Conservation (phyloP, 1,284 basidiomycete genomes). For the Flammula alnicola region DNA sequence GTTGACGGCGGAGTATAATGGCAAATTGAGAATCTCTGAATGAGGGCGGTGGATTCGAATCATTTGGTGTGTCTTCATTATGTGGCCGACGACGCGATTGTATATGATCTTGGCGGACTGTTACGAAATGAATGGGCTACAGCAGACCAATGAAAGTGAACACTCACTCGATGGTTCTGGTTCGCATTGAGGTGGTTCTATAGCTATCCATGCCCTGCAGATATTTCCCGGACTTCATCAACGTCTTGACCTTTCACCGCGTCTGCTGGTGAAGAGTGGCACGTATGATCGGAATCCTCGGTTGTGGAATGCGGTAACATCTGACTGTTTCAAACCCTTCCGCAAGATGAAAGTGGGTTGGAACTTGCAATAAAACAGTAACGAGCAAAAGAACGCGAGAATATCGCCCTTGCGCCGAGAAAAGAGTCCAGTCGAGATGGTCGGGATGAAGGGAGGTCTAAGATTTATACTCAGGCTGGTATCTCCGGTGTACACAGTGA, state of each 20-base stretch:
- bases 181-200: conserved; percentile 17
- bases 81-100: background rate
- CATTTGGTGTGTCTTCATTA: background rate
- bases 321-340: too few relatives aligned
- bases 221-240: background rate
- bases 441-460: too few relatives aligned
- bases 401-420: too few relatives aligned
- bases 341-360: too few relatives aligned
- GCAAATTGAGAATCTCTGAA: conserved; percentile 55
- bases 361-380: too few relatives aligned
- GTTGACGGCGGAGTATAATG: conserved; percentile 62
- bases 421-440: too few relatives aligned
- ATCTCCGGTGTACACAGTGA: too few relatives aligned
- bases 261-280: background rate
- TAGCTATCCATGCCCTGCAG: conserved; percentile 19
- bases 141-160: background rate
- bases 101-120: background rate
- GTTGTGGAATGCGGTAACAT: conserved; percentile 6
- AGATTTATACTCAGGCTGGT: too few relatives aligned
- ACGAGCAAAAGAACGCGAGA: too few relatives aligned
- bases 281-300: conserved; percentile 5
- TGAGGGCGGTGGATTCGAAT: conserved; percentile 39
- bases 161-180: conserved; percentile 8
- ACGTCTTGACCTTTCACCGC: background rate
- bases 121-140: too few relatives aligned